A percentile compares a stretch with the other conserved stretches of the same genome.
phyloP scores from a whole-genome alignment of 257 asterid species.

The Agastache rugosa region DNA sequence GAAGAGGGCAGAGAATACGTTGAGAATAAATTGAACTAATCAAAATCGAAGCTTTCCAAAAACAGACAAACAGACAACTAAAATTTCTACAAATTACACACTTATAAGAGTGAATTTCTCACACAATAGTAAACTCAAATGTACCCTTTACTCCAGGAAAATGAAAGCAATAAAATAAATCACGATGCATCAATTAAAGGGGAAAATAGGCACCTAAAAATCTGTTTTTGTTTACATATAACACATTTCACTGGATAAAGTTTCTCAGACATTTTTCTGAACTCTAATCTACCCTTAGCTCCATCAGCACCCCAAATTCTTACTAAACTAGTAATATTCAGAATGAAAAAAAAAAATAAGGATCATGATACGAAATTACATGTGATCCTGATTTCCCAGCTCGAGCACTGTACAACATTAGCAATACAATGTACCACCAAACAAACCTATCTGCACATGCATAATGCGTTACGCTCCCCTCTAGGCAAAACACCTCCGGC shows the following conservation, averaged over 20 bases:
- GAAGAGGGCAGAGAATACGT: neutral
- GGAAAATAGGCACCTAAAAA: neutral
- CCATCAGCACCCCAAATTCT: conserved; percentile 17
- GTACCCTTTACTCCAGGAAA: neutral
- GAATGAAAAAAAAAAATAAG: neutral
- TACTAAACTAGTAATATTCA: conserved; percentile 13
- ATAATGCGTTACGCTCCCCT: conserved; percentile 22
- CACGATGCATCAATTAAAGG: neutral
- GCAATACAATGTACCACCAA: conserved; percentile 38
- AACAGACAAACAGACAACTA: conserved; percentile 19
- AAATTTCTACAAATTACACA: conserved; percentile 2
- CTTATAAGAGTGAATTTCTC: conserved; percentile 7
- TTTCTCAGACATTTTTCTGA: conserved; percentile 7
- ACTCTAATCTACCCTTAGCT: conserved; percentile 1
- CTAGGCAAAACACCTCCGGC: conserved; percentile 29
- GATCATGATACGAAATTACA: conserved; percentile 6
- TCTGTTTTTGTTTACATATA: neutral
- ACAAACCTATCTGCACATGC: conserved; percentile 37
- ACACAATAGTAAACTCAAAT: conserved; percentile 8
- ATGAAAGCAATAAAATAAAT: conserved; percentile 2
- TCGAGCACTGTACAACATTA: conserved; percentile 26
- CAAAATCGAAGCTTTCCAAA: conserved; percentile 15
- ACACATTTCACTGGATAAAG: conserved; percentile 4
- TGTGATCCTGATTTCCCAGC: conserved; percentile 29
- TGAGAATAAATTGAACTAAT: neutral